These are phyloP conservation scores for Blastosporella zonata DNA, from an alignment of 1,284 basidiomycete genomes.

Conservation along the genomic window DNA sequence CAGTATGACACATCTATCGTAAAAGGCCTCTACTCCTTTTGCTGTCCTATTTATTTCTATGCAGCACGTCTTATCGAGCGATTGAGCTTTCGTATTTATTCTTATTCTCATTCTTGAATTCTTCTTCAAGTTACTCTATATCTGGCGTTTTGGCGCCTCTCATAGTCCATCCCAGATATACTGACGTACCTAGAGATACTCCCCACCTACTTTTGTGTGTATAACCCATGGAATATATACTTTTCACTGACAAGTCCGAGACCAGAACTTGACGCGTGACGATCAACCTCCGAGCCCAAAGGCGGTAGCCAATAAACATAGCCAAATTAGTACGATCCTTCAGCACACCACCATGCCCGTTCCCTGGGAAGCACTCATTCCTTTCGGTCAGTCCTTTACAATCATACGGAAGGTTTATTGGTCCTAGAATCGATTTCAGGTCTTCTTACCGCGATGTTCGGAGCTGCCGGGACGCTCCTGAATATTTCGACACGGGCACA, in stretches of 20 bases:
- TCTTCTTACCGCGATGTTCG: conserved; percentile 87
- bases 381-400: conserved; percentile 62
- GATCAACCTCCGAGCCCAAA: background rate
- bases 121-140: too few relatives aligned
- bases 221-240: background rate
- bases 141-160: too few relatives aligned
- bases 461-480: conserved; percentile 81
- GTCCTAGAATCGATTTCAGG: conserved; percentile 43
- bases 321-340: conserved; percentile 12
- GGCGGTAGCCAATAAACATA: conserved; percentile 11
- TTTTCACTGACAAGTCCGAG: background rate
- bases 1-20: background rate
- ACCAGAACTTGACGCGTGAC: too few relatives aligned
- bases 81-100: background rate
- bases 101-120: too few relatives aligned
- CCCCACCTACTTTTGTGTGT: background rate
- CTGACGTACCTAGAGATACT: background rate
- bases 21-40: background rate
- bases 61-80: background rate
- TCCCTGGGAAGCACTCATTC: conserved; percentile 93
- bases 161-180: background rate
- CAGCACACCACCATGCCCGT: conserved; percentile 67
- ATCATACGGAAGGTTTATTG: background rate
- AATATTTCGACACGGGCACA: conserved; percentile 74
- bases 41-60: background rate